Evolutionary conservation across 108 stramenopile genomes (phyloP), one percentile per base, ranked within the genome.

Genomic region (Cylindrotheca closterium): DNA sequence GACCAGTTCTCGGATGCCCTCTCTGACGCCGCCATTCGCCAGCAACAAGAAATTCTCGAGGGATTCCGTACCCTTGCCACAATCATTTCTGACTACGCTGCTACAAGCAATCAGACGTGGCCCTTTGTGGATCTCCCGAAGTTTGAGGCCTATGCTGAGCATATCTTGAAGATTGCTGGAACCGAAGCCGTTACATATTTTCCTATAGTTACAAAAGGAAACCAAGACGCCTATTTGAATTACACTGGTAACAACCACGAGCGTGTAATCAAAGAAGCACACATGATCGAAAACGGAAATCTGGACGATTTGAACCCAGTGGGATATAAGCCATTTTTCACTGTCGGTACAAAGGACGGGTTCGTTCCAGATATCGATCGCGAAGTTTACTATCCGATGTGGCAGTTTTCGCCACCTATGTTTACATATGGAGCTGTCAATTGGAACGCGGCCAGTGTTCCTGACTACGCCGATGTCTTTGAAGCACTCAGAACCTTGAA

Each of bases 381-480:
- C 15, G 17, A n/a, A 17, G 60, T 27, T 15, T 60, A 60, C 46
- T 60, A 27, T 22, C 25, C 60, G 10, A 47, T 48, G n/a, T n/a
- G n/a, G n/a, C n/a, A n/a, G n/a, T n/a, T n/a, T n/a, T n/a, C n/a
- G n/a, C n/a, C n/a, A n/a, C n/a, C n/a, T n/a, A n/a, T n/a, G n/a
- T n/a, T n/a, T n/a, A n/a, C n/a, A n/a, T n/a, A n/a, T n/a, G n/a
- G 45, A 1, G 21, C 60, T 1, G 46, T 60, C 45, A 60, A 60
- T 46, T 60, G 60, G 60, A 60, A 60, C 8, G 45, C 47, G 46
- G 17, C 26, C 46, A 47, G n/a, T 47, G 60, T 60, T 30, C 60
- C 60, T 30, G 60, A 60, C 60, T 47, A 47, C 2, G 46, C 23
- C 1, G 21, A 24, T 8, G 28, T 47, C 18, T 23, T 48, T 1